Evolutionary conservation across 176 grass and related monocot genomes (phyloP), one percentile per base, ranked within the genome.

Genomic region (Raddia distichophylla): DNA sequence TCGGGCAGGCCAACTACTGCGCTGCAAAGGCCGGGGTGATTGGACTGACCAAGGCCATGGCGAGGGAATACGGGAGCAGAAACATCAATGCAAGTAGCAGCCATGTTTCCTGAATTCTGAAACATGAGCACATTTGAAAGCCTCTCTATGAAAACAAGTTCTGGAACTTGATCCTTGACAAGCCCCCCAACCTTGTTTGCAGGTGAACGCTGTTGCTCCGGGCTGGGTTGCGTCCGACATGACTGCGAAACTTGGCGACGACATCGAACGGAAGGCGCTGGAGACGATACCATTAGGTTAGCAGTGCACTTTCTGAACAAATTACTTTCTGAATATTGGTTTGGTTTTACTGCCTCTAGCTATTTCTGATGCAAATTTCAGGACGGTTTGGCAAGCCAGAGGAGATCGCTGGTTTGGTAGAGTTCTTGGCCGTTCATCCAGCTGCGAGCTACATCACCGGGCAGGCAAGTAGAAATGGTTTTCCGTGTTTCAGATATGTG

Each of bases 11-110:
- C 42, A 98, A 98, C 64, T 98, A 98, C 71, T 94, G 92, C 64
- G 95, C 95, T 17, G 84, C 95, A 20, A 98, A 98, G 82, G 88
- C 95, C 8, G 95, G 95, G 52, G 95, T 95, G 63, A 98, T 98
- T 50, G 95, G 95, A 54, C 52, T 95, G n/a, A 98, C 90, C 58
- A 98, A 95, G 83, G 90, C 90, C 55, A 89, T 95, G 78, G 95
- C 95, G 16, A 93, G 90, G 74, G 95, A 98, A 65, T 95, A 95
- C 56, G 92, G 90, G 20, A 82, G 95, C 90, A 90, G 95, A 79
- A 98, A 93, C 84, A 98, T 95, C 77, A 94, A 85, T 91, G 95
- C 88, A 61, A 94, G 83, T 87, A 84, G 9, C 52, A 83, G 5
- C 57, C 37, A 15, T 51, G 52, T 45, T 10, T 44, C 37, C 16